Conservation (phyloP, 2,329 filamentous ascomycete species). For the Colletotrichum incanum region DNA sequence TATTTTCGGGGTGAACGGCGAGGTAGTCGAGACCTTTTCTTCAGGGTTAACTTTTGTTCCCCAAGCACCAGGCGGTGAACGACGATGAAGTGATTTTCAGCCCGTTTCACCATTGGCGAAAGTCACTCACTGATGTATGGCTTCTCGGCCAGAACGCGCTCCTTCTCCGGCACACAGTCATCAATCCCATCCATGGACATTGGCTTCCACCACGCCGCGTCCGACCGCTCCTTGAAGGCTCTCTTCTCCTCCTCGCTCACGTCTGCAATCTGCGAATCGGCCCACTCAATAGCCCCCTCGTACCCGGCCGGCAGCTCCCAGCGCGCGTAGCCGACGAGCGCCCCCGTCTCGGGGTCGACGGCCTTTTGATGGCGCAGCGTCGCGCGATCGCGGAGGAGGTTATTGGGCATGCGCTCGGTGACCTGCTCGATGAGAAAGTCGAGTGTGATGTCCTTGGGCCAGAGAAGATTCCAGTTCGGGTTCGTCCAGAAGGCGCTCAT, state of each 20-base stretch:
- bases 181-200: slow-evolving; percentile 17
- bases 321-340: slow-evolving; percentile 46
- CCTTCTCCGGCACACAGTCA: slow-evolving; percentile 33
- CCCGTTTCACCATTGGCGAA: not conserved
- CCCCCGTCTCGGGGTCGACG: slow-evolving; percentile 46
- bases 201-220: slow-evolving; percentile 39
- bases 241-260: slow-evolving; percentile 39
- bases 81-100: not conserved
- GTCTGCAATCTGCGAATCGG: slow-evolving; percentile 38
- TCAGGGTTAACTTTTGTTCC: not conserved
- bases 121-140: slow-evolving; percentile 43
- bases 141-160: slow-evolving; percentile 28
- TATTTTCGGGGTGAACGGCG: slow-evolving; percentile 50
- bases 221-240: slow-evolving; percentile 27
- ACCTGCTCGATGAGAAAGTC: slow-evolving; percentile 40
- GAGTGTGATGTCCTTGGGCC: slow-evolving; percentile 28
- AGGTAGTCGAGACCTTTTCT: slow-evolving; percentile 48
- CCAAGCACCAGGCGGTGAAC: too few species aligned
- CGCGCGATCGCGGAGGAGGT: slow-evolving; percentile 42
- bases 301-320: slow-evolving; percentile 44
- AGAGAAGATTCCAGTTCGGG: slow-evolving; percentile 45
- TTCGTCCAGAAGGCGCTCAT: slow-evolving; percentile 48
- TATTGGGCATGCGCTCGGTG: slow-evolving; percentile 43
- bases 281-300: slow-evolving; percentile 33
- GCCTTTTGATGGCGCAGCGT: slow-evolving; percentile 45